Base-by-base conservation (phyloP, 1,284 basidiomycete species). In the Fomitopsis pinicola region DNA sequence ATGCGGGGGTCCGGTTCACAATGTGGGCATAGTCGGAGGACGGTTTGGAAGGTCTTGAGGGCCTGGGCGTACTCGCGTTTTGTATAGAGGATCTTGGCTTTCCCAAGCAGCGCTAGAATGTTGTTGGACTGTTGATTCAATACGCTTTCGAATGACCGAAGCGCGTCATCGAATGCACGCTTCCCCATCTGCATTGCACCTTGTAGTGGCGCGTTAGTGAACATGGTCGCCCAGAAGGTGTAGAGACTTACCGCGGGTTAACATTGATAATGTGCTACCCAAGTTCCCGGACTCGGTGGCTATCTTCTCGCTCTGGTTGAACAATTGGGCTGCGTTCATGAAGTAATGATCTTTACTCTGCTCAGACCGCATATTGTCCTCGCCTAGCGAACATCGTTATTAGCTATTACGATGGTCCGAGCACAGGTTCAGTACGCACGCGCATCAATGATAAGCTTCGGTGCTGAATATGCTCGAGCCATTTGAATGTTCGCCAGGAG, bases 1-100 rank as follows among this genome's bases (percentile, higher is more conserved):
- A 97, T 91, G 15, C 95, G 84, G 35, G 95, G 95, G 73, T 98
- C 95, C 0, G 95, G 96, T 26, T 82, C 77, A 74, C 91, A 92
- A 14, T 82, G 76, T 0, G 95, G 94, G 58, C 86, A 87, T 50
- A 92, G 81, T 48, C 82, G 78, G 15, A 98, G 81, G 14, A 95
- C 87, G 60, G 88, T 85, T 72, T 97, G 95, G 73, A 97, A 97
- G 2, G 88, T 73, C 65, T 88, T 86, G 19, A 97, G 81, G 0
- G 95, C 88, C 55, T 88, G 86, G n/a, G 85, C 79, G 68, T 86
- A 92, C 63, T 89, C 85, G 54, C 92, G 82, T 63, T 87, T 82
- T 17, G 90, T 85, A 71, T 94, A 96, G 22, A 92, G 80, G 63
- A 96, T 89, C 57, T 94, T 84, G 0, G 91, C 95, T 78, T 92